Conservation (phyloP, 208 protist species). For the Wallacemonas collosoma region DNA sequence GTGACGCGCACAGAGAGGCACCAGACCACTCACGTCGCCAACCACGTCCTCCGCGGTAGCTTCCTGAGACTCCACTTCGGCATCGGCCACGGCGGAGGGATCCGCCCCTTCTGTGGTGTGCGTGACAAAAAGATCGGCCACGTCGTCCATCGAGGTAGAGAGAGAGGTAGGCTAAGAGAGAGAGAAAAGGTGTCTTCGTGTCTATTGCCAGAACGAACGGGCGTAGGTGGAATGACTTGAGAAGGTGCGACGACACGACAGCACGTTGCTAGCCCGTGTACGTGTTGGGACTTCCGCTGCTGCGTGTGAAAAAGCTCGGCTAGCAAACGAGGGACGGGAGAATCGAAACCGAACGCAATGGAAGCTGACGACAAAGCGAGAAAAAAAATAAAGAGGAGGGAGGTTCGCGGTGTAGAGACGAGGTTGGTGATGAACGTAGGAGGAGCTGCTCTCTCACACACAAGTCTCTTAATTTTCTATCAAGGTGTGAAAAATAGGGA, state of each 20-base stretch:
- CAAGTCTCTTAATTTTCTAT: background rate
- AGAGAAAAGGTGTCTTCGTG: too few species aligned
- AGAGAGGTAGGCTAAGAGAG: too few species aligned
- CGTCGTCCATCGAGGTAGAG: conserved; percentile 17
- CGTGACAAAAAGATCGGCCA: conserved; percentile 35
- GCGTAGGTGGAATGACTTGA: too few species aligned
- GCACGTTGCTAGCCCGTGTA: too few species aligned
- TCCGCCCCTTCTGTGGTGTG: conserved; percentile 23
- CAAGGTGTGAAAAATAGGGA: conserved; percentile 4
- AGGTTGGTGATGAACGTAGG: too few species aligned
- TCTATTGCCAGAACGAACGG: too few species aligned
- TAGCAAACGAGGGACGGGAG: too few species aligned
- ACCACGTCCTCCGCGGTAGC: conserved; percentile 28
- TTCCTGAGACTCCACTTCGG: conserved; percentile 12
- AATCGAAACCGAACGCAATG: too few species aligned
- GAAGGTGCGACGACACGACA: too few species aligned
- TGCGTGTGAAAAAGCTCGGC: too few species aligned
- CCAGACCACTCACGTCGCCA: conserved; percentile 50
- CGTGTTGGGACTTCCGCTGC: too few species aligned
- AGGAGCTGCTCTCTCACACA: background rate
- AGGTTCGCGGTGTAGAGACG: background rate
- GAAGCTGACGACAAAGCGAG: conserved; percentile 19
- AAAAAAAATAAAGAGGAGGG: conserved; percentile 11
- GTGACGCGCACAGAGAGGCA: conserved; percentile 74
- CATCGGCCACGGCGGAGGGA: conserved; percentile 7